Conservation (phyloP, 345 rosid genomes). For the Sonneratia caseolaris region DNA sequence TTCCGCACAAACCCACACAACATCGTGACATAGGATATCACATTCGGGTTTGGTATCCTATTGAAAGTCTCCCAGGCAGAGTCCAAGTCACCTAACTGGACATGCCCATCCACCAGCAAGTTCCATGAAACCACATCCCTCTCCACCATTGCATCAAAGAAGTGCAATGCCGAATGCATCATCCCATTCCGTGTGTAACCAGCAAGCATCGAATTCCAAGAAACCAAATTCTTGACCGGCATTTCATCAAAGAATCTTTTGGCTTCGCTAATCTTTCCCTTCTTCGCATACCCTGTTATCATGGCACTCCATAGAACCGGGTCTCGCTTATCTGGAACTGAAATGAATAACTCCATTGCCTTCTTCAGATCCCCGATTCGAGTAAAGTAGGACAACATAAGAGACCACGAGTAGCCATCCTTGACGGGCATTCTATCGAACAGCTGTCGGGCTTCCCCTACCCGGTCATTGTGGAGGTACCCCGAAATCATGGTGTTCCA, state of each 20-base stretch:
- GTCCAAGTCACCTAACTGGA: slow-evolving; percentile 20
- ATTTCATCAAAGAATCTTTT: slow-evolving; percentile 20
- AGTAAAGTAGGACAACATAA: slow-evolving; percentile 26
- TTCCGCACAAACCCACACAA: slow-evolving; percentile 22
- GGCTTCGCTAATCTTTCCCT: slow-evolving; percentile 24
- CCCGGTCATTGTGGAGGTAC: slow-evolving; percentile 14
- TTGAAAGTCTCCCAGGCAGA: slow-evolving; percentile 28
- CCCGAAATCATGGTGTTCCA: slow-evolving; percentile 33
- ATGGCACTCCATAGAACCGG: slow-evolving; percentile 32
- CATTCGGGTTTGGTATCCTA: slow-evolving; percentile 21
- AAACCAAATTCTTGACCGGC: slow-evolving; percentile 27
- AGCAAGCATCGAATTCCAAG: slow-evolving; percentile 36
- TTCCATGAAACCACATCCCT: slow-evolving; percentile 24
- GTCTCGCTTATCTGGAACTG: slow-evolving; percentile 25
- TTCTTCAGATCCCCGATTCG: slow-evolving; percentile 23
- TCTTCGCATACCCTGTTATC: slow-evolving; percentile 31
- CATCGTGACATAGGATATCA: slow-evolving; percentile 31
- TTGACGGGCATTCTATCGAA: slow-evolving; percentile 23
- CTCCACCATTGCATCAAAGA: slow-evolving; percentile 15
- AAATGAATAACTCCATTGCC: slow-evolving; percentile 26
- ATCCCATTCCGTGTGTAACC: slow-evolving; percentile 24
- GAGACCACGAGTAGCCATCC: slow-evolving; percentile 24
- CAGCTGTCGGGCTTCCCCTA: slow-evolving; percentile 19
- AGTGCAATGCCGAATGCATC: not conserved
- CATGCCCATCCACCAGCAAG: slow-evolving; percentile 25